phyloP scores from a whole-genome alignment of 2,329 filamentous ascomycete species.

The Hypoxylon sp. region DNA sequence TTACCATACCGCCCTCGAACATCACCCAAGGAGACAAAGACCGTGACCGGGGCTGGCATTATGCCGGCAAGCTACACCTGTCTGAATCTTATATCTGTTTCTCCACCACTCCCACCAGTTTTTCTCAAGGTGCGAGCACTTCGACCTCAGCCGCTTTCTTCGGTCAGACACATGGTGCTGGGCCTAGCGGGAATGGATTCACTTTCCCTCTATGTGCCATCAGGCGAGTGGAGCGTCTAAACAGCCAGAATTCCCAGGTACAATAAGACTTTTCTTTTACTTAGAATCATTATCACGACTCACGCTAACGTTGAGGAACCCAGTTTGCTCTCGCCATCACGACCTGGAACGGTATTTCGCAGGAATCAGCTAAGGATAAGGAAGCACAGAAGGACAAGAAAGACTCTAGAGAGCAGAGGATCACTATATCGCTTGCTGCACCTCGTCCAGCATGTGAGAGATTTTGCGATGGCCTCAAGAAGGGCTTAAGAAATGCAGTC shows the following conservation, averaged over 20 bases:
- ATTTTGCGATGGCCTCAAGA: constrained; percentile 96
- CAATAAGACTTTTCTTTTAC: constrained; percentile 17
- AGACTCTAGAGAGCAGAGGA: constrained; percentile 77
- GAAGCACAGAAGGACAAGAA: constrained; percentile 59
- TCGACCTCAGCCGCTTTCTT: constrained; percentile 87
- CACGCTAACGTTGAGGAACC: constrained; percentile 14
- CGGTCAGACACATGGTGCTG: constrained; percentile 92
- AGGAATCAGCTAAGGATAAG: constrained; percentile 64
- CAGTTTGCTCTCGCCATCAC: constrained; percentile 93
- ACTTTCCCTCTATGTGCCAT: constrained; percentile 94
- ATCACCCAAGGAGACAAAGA: constrained; percentile 79
- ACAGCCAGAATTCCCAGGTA: constrained; percentile 88
- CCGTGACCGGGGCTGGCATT: constrained; percentile 83
- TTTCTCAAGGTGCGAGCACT: constrained; percentile 83
- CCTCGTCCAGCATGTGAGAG: constrained; percentile 91
- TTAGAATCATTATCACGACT: neutral
- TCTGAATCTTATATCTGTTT: constrained; percentile 97
- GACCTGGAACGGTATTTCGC: constrained; percentile 86
- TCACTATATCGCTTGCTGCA: constrained; percentile 92
- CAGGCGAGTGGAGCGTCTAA: constrained; percentile 89
- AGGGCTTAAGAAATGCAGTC: constrained; percentile 86
- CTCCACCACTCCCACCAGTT: constrained; percentile 92
- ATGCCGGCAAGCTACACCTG: constrained; percentile 91
- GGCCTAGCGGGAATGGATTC: constrained; percentile 95
- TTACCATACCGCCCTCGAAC: constrained; percentile 85